Evolutionary conservation across 129 eudicot species (phyloP), one percentile per base, ranked within the genome.

Genomic region (Sambucus nigra): DNA sequence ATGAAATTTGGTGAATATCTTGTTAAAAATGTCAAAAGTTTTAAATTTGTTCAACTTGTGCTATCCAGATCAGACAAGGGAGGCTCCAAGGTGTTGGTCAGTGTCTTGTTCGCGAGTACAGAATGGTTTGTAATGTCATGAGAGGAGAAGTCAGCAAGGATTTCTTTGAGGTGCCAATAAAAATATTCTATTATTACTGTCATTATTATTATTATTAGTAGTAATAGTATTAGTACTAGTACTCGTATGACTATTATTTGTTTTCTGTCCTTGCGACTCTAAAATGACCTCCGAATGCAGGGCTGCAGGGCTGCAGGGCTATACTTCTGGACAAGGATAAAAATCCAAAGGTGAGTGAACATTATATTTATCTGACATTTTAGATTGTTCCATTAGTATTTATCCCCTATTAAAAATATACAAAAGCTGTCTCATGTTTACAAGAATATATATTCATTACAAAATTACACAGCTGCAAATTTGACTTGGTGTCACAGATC

Each of bases 301-400:
- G 99, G 99, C 45, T 91, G 71, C 94, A 91, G 99, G 99, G 99
- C 45, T 91, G 94, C 73, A 68, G 95, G 60, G 99, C 99, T 8
- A 76, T 91, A 63, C 81, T 91, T 41, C 9, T 82, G 28, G 99
- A 91, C 69, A 91, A 85, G 59, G 99, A 91, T 57, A 69, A 65
- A 60, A 91, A 82, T 57, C 99, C 99, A 16, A 86, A 86, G 95
- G 99, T 64, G 11, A 79, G 94, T 64, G 5, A 20, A 21, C 24
- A 19, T 47, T 21, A n/a, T 28, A 23, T 16, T 8, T 21, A 31
- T 5, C 20, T 19, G 60, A 24, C 16, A 24, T 24, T 53, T 16
- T 17, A 29, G 15, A 53, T 11, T 50, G 1, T 25, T n/a, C 57
- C n/a, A n/a, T n/a, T n/a, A n/a, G n/a, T n/a, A n/a, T n/a, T n/a